These are phyloP conservation scores for Wallacemonas collosoma DNA, from an alignment of 208 protist genomes.

Conservation along the genomic window DNA sequence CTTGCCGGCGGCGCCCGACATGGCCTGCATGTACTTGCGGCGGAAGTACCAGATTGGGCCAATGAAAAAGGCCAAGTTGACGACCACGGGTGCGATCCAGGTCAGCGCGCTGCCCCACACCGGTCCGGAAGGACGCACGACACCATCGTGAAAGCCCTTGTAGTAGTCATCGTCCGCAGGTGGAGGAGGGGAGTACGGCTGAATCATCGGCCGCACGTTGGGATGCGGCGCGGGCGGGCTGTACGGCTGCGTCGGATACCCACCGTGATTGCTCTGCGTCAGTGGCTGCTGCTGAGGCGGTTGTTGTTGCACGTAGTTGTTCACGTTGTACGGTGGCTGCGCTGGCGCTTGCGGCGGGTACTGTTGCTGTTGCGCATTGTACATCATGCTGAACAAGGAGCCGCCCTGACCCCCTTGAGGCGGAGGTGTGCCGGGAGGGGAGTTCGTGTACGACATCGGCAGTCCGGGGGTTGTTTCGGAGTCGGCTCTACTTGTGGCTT, in stretches of 20 bases:
- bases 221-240: conserved; percentile 2
- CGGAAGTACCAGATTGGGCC: conserved; percentile 91
- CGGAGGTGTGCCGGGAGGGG: conserved; percentile 5
- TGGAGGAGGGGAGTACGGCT: conserved; percentile 18
- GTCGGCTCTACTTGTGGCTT: too few species aligned
- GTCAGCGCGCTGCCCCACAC: conserved; percentile 73
- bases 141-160: conserved; percentile 91
- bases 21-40: conserved; percentile 79
- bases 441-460: conserved; percentile 4
- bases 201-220: conserved; percentile 4
- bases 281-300: conserved; percentile 26
- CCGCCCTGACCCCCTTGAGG: conserved; percentile 25
- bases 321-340: background rate
- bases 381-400: conserved; percentile 86
- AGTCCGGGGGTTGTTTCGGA: background rate
- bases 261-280: background rate
- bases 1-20: conserved; percentile 40
- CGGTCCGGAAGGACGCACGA: conserved; percentile 66
- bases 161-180: conserved; percentile 82
- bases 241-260: conserved; percentile 9
- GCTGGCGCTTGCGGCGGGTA: conserved; percentile 25
- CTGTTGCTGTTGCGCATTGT: conserved; percentile 62
- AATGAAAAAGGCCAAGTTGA: conserved; percentile 88
- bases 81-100: conserved; percentile 77
- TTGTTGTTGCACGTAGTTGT: conserved; percentile 13